These are phyloP conservation scores for Candida jianshihensis DNA, from an alignment of 805 yeast genomes.

Conservation along the genomic window DNA sequence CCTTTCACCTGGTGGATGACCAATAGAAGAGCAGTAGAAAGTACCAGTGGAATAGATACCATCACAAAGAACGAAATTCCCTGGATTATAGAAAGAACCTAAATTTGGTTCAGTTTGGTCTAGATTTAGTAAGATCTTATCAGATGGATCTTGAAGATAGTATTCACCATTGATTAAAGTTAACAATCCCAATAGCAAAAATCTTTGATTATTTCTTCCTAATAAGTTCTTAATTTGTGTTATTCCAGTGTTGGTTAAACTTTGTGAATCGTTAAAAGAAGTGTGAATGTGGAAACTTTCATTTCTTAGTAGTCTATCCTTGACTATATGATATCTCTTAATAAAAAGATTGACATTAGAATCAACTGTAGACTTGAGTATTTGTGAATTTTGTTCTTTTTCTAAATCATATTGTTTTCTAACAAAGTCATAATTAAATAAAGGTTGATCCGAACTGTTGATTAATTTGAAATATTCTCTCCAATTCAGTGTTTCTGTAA, in stretches of 20 bases:
- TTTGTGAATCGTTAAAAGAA: constrained; percentile 27
- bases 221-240: constrained; percentile 77
- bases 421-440: constrained; percentile 50
- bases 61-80: constrained; percentile 74
- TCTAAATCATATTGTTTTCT: constrained; percentile 54
- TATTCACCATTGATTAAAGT: constrained; percentile 59
- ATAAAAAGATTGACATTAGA: constrained; percentile 36
- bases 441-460: constrained; percentile 58
- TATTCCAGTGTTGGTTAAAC: constrained; percentile 32
- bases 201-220: constrained; percentile 76
- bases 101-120: constrained; percentile 53
- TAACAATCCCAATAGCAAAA: constrained; percentile 73
- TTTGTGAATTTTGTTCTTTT: constrained; percentile 13
- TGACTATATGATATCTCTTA: constrained; percentile 53
- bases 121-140: constrained; percentile 54
- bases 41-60: constrained; percentile 71
- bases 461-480: constrained; percentile 61
- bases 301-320: constrained; percentile 69
- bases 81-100: constrained; percentile 62
- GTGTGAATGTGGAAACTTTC: constrained; percentile 52
- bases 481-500: constrained; percentile 47
- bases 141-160: constrained; percentile 77
- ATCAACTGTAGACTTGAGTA: constrained; percentile 21
- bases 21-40: constrained; percentile 69
- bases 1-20: constrained; percentile 85